Evolutionary conservation across 2,329 filamentous ascomycete species (phyloP).

Genomic region (Zymoseptoria brevis): DNA sequence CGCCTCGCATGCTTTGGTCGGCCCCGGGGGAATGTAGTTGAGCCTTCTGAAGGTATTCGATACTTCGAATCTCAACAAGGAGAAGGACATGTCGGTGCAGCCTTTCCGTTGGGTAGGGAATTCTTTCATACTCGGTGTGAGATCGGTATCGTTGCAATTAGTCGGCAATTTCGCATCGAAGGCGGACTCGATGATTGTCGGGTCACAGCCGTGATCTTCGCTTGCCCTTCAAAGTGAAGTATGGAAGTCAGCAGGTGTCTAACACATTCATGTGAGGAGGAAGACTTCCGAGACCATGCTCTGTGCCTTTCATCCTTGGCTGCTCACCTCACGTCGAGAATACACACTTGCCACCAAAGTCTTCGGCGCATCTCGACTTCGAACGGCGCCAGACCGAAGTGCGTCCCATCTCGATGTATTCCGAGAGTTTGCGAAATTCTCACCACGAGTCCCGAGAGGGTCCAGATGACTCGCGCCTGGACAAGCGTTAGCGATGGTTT

Average conservation of each 20-base stretch:
- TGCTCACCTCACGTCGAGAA: conserved; percentile 31
- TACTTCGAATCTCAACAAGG: conserved; percentile 47
- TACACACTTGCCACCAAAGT: conserved; percentile 53
- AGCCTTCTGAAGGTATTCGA: conserved; percentile 40
- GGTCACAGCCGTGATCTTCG: conserved; percentile 57
- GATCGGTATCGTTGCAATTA: conserved; percentile 49
- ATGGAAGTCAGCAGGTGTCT: neutral
- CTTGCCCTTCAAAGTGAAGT: conserved; percentile 24
- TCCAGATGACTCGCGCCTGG: conserved; percentile 46
- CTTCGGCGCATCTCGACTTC: conserved; percentile 53
- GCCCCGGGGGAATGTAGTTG: conserved; percentile 38
- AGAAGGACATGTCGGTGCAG: conserved; percentile 53
- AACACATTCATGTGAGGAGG: too few relatives aligned
- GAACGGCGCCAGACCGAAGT: conserved; percentile 50
- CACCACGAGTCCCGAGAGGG: conserved; percentile 50
- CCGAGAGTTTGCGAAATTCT: conserved; percentile 54
- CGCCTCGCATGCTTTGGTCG: conserved; percentile 34
- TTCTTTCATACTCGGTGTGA: conserved; percentile 42
- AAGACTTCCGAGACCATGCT: too few relatives aligned
- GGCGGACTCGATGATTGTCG: conserved; percentile 48
- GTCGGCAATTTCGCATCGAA: conserved; percentile 55
- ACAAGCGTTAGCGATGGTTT: too few relatives aligned
- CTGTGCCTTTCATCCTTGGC: too few relatives aligned
- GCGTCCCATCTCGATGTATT: conserved; percentile 51
- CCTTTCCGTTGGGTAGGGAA: conserved; percentile 42